Conservation (phyloP, 192 early-diverging fungal genomes). For the Haplosporangium gracile region DNA sequence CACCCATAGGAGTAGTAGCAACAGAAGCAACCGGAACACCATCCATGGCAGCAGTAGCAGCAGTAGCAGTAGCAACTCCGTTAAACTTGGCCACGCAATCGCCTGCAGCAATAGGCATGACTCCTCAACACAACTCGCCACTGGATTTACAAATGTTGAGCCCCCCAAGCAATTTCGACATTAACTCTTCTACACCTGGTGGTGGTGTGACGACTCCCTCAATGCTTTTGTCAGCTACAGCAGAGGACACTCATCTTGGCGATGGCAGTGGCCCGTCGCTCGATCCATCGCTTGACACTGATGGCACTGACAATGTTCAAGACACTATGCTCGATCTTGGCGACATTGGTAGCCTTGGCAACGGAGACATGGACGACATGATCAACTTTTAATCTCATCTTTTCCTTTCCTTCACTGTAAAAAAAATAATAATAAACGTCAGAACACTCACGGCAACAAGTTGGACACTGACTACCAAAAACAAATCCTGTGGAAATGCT, state of each 20-base stretch:
- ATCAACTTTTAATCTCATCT: conserved; percentile 6
- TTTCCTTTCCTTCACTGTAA: not conserved
- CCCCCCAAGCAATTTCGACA: conserved; percentile 24
- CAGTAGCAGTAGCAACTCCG: not conserved
- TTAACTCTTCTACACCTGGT: not conserved
- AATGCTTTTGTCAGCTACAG: conserved; percentile 8
- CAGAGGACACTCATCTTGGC: not conserved
- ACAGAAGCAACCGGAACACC: not conserved
- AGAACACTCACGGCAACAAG: no score
- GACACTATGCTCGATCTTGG: conserved; percentile 47
- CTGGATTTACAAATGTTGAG: conserved; percentile 35
- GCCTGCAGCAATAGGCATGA: not conserved
- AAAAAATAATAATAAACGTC: not conserved
- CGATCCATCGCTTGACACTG: not conserved
- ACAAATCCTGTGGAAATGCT: no score
- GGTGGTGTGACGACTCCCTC: conserved; percentile 23
- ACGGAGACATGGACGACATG: conserved; percentile 44
- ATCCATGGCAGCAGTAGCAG: not conserved
- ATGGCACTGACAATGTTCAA: conserved; percentile 16
- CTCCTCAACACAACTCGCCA: not conserved
- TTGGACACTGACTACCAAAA: no score
- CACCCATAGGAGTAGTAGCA: not conserved
- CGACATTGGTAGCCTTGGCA: conserved; percentile 40
- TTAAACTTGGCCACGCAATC: not conserved
- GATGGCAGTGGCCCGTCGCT: not conserved